Evolutionary conservation across 768 basidiomycete genomes (phyloP), one percentile per base, ranked within the genome.

Genomic region (Daedaleopsis sinensis): DNA sequence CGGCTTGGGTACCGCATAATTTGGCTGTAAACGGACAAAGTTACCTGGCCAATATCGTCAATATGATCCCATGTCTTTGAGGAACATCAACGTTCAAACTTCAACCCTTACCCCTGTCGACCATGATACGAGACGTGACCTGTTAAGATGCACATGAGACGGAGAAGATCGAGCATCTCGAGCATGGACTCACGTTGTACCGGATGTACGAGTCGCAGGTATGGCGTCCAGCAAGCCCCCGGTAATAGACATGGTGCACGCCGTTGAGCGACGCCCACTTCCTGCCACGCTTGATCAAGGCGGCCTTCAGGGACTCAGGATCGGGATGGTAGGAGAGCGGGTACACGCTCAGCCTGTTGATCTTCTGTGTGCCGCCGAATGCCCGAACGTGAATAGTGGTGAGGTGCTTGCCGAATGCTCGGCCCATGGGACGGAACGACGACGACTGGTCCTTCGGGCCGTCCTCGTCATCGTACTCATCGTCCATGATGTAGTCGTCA

Each of bases 81-180:
- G 27, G n/a, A n/a, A n/a, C n/a, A n/a, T n/a, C n/a, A n/a, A n/a
- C n/a, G n/a, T n/a, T n/a, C 55, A 24, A 46, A 39, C 43, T 16
- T 37, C 48, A n/a, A 7, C 11, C 19, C 65, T 37, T 64, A 81
- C 80, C 75, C 68, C 84, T 72, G 66, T 88, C 87, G 48, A 88
- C 73, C 84, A 88, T 87, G 57, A 87, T 80, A 18, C 86, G 76
- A 46, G 84, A 79, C 44, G 76, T 79, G 43, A 86, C 77, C 85
- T 86, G 59, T 35, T 5, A 39, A 11, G 9, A 16, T 12, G 9
- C 1, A 24, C 23, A 38, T 24, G 18, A 24, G 52, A 16, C 5
- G 23, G 24, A 52, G 27, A 32, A 3, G 7, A 32, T 38, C n/a
- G 3, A 38, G 51, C 32, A 21, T 18, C 36, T 16, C 32, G 10